phyloP scores from a whole-genome alignment of 2,329 filamentous ascomycete genomes.

The Fusarium veterinarium region DNA sequence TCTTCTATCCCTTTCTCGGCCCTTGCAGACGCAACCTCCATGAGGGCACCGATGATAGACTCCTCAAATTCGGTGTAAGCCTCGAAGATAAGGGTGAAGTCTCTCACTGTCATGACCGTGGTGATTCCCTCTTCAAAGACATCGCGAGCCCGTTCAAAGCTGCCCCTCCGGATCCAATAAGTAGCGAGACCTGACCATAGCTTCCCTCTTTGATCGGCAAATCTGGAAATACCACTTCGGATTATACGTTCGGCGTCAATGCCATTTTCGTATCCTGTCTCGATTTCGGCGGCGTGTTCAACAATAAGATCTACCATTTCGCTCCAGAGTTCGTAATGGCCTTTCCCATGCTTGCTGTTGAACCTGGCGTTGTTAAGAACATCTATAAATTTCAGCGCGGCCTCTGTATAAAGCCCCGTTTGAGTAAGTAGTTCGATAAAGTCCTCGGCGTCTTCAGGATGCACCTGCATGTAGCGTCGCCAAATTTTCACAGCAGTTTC shows the following conservation, averaged over 20 bases:
- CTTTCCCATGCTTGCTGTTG: slow-evolving; percentile 91
- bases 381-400: slow-evolving; percentile 89
- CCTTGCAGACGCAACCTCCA: slow-evolving; percentile 85
- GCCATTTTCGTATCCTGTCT: slow-evolving; percentile 81
- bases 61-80: slow-evolving; percentile 98
- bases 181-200: slow-evolving; percentile 95
- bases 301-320: slow-evolving; percentile 97
- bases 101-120: slow-evolving; percentile 97
- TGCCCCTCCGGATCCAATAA: slow-evolving; percentile 94
- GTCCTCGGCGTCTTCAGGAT: slow-evolving; percentile 94
- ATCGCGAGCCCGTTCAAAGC: slow-evolving; percentile 92
- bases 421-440: slow-evolving; percentile 91
- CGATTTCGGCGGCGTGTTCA: slow-evolving; percentile 86
- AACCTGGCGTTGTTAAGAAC: slow-evolving; percentile 92
- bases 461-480: slow-evolving; percentile 96
- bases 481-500: slow-evolving; percentile 93
- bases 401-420: slow-evolving; percentile 87
- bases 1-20: slow-evolving; percentile 83
- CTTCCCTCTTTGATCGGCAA: slow-evolving; percentile 93
- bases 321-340: slow-evolving; percentile 95
- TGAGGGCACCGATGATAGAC: slow-evolving; percentile 88
- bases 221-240: slow-evolving; percentile 88
- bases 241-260: slow-evolving; percentile 95
- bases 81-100: slow-evolving; percentile 97
- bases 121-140: slow-evolving; percentile 96